Evolutionary conservation across 331 rosid species (phyloP).

Genomic region (Pyracantha coccinea): DNA sequence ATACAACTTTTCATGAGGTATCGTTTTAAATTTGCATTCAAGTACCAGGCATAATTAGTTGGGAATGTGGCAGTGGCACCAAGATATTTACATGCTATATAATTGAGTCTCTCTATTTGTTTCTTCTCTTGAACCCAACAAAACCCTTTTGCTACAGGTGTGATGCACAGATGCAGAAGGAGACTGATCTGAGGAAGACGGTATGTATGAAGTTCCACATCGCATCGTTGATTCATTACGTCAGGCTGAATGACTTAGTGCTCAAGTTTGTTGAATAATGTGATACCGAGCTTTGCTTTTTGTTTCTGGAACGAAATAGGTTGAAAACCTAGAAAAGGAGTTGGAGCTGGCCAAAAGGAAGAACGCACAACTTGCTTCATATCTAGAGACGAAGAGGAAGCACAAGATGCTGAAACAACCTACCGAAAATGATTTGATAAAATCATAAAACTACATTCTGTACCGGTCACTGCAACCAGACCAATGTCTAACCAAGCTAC

Average conservation of each 20-base stretch:
- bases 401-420: conserved; percentile 1
- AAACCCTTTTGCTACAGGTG: conserved; percentile 44
- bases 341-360: conserved; percentile 40
- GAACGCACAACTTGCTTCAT: conserved; percentile 33
- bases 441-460: background rate
- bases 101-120: background rate
- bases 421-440: conserved; percentile 2
- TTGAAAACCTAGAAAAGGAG: conserved; percentile 45
- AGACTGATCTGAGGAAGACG: conserved; percentile 47
- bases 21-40: background rate
- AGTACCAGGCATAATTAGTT: background rate
- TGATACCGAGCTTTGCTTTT: conserved; percentile 1
- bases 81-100: background rate
- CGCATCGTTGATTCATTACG: background rate
- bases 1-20: conserved; percentile 72
- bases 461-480: background rate
- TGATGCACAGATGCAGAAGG: conserved; percentile 46
- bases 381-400: conserved; percentile 39
- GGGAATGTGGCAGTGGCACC: background rate
- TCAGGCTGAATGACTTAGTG: background rate
- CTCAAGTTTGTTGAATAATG: background rate
- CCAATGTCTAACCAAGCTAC: background rate
- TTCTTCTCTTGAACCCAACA: conserved; percentile 4
- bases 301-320: conserved; percentile 42
- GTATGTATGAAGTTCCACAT: conserved; percentile 30